Evolutionary conservation across 345 rosid genomes (phyloP), one percentile per base, ranked within the genome.

Genomic region (Carallia pectinifolia): DNA sequence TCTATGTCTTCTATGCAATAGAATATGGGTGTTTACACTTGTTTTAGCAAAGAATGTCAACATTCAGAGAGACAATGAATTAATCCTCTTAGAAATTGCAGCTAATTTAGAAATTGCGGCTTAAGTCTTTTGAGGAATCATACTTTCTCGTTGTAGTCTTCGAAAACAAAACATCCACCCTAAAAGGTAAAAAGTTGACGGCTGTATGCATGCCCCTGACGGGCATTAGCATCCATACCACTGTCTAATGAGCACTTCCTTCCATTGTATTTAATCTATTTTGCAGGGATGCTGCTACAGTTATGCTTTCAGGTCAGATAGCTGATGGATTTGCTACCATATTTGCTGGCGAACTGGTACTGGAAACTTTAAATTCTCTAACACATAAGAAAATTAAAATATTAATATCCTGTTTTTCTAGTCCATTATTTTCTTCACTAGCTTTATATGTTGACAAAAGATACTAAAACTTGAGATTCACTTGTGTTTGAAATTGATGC

Each of bases 291-390:
- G 92, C 98, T 78, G 98, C 98, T 53, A 63, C 65, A 19, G 96
- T 88, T 12, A 91, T 94, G 97, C 96, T 94, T 62, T 86, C 96
- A 6, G 98, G 97, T 81, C 98, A 94, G 82, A 71, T 91, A 77
- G 97, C 97, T 38, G 98, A 91, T 86, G 98, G 87, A 15, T 80
- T 94, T 81, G 89, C 92, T 30, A 90, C 96, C 18, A 73, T 94
- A 70, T 90, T 89, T 79, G 34, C 74, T 64, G 98, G 96, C 17
- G 98, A 94, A 85, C 85, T 94, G 93, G 97, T 94, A 87, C n/a
- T 17, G 31, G 60, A 56, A 54, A 56, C 31, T 44, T 44, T 44
- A 44, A 44, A 56, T 7, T 56, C 29, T 10, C 31, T 27, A 10
- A 4, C 4, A 1, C 31, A 23, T 19, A 27, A 56, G 60, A 19